phyloP scores from a whole-genome alignment of 1,284 basidiomycete species.

The Rhodotorula sp. region DNA sequence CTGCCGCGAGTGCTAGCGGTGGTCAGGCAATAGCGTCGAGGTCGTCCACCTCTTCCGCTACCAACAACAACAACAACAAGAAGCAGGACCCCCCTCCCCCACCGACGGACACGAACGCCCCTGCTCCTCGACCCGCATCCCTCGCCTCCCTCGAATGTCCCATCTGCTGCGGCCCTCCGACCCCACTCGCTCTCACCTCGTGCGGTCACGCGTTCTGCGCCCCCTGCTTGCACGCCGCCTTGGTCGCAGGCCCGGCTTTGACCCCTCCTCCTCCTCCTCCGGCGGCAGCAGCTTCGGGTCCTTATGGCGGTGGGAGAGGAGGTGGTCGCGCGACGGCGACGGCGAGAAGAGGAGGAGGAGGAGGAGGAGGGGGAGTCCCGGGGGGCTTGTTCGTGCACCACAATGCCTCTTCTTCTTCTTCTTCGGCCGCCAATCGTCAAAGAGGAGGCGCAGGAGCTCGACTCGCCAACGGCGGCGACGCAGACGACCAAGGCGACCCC shows the following conservation, averaged over 20 bases:
- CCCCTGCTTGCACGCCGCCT: slow-evolving; percentile 32
- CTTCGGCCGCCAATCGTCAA: not conserved
- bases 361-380: not conserved
- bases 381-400: not conserved
- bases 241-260: slow-evolving; percentile 32
- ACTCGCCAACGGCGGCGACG: not conserved
- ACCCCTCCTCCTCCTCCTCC: slow-evolving; percentile 27
- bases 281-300: not conserved
- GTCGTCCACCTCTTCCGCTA: too few species aligned
- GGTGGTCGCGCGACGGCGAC: not conserved
- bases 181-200: slow-evolving; percentile 40
- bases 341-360: not conserved
- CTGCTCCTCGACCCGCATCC: not conserved
- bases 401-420: too few species aligned
- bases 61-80: too few species aligned
- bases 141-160: slow-evolving; percentile 40
- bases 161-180: slow-evolving; percentile 42
- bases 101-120: not conserved
- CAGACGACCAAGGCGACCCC: slow-evolving; percentile 19
- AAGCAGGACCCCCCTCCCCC: not conserved
- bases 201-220: slow-evolving; percentile 45
- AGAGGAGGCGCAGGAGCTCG: not conserved
- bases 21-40: too few species aligned
- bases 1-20: too few species aligned
- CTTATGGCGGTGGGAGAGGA: not conserved